Evolutionary conservation across 2,329 filamentous ascomycete genomes (phyloP).

Genomic region (Alternaria triticimaculans): DNA sequence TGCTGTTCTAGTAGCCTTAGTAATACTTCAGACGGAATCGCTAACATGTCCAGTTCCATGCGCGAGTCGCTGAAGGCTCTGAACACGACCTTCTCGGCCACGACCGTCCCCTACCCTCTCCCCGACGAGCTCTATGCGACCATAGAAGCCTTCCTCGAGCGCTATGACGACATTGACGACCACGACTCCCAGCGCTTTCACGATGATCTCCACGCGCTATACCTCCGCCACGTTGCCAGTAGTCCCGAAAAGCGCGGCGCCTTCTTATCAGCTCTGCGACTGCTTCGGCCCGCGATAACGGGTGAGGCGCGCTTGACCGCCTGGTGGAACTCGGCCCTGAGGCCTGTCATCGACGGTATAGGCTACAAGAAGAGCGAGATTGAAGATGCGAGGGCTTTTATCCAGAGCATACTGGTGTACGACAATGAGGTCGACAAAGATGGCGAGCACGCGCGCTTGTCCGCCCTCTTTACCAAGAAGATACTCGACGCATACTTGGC

Average conservation of each 20-base stretch:
- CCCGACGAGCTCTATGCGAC: constrained; percentile 68
- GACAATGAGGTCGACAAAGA: constrained; percentile 64
- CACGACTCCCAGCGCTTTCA: constrained; percentile 72
- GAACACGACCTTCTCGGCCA: constrained; percentile 51
- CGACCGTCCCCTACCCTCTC: constrained; percentile 61
- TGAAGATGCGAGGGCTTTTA: constrained; percentile 68
- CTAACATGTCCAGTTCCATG: constrained; percentile 53
- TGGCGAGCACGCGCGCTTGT: constrained; percentile 53
- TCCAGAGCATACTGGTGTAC: constrained; percentile 69
- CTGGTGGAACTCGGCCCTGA: constrained; percentile 74
- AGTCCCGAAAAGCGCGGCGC: constrained; percentile 64
- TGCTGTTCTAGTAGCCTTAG: background rate
- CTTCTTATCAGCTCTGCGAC: constrained; percentile 73
- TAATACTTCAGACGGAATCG: constrained; percentile 9
- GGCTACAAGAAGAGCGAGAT: constrained; percentile 69
- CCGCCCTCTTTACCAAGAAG: constrained; percentile 62
- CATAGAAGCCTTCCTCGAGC: constrained; percentile 72
- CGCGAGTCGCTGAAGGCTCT: constrained; percentile 58
- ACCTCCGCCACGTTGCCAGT: constrained; percentile 67
- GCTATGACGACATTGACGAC: constrained; percentile 72
- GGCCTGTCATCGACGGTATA: constrained; percentile 63
- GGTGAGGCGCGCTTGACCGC: constrained; percentile 68
- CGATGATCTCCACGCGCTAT: constrained; percentile 73
- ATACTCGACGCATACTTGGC: constrained; percentile 54
- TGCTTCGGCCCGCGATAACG: constrained; percentile 68